Conservation (phyloP, 768 basidiomycete genomes). For the Kwoniella dejecticola region DNA sequence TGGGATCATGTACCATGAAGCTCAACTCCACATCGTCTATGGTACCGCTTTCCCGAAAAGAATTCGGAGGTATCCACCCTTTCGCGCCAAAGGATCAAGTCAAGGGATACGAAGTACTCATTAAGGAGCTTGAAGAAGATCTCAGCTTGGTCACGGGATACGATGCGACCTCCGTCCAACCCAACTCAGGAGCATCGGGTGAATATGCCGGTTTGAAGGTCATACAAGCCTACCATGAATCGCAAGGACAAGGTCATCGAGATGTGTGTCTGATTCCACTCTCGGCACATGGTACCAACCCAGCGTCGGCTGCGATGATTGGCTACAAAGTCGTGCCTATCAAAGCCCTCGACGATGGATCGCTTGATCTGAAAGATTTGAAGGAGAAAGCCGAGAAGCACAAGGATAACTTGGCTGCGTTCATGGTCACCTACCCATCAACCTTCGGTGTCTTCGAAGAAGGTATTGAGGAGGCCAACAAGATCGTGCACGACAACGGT, state of each 20-base stretch:
- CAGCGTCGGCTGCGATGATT: conserved; percentile 95
- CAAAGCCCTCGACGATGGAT: conserved; percentile 83
- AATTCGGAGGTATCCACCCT: conserved; percentile 86
- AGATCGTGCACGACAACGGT: conserved; percentile 89
- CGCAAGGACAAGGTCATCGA: conserved; percentile 78
- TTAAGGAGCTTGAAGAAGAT: conserved; percentile 87
- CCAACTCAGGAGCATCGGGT: conserved; percentile 97
- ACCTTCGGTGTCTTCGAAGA: conserved; percentile 98
- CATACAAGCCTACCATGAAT: conserved; percentile 91
- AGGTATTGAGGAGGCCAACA: conserved; percentile 81
- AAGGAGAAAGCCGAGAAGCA: conserved; percentile 83
- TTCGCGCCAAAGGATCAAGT: conserved; percentile 90
- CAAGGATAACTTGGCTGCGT: conserved; percentile 87
- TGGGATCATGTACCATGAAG: conserved; percentile 97
- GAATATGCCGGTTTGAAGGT: conserved; percentile 95
- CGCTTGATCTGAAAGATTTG: conserved; percentile 79
- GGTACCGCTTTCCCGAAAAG: conserved; percentile 93
- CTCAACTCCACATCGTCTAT: conserved; percentile 97
- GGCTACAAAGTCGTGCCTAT: conserved; percentile 96
- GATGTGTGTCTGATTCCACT: conserved; percentile 91
- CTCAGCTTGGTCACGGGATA: conserved; percentile 96
- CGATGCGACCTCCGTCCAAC: conserved; percentile 91
- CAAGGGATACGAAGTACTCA: conserved; percentile 76
- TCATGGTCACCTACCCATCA: conserved; percentile 98
- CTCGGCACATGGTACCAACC: conserved; percentile 97